These are phyloP conservation scores for Hypoxylon lienhwacheense DNA, from an alignment of 495 filamentous ascomycete species.

Conservation along the genomic window DNA sequence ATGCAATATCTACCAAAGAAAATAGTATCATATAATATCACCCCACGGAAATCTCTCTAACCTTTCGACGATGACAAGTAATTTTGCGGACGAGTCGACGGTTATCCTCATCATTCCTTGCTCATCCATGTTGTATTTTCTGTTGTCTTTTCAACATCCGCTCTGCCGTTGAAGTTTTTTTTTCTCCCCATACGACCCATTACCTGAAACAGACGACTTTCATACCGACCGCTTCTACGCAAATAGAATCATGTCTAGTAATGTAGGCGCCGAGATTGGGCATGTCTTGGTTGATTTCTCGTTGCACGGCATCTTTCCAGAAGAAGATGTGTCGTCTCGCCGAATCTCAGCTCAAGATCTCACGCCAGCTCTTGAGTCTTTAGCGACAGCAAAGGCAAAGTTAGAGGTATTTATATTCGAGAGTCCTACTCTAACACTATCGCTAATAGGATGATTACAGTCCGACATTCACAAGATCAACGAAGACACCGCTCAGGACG, in stretches of 20 bases:
- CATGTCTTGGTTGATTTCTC: constrained; percentile 73
- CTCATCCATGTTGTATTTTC: neutral
- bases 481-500: constrained; percentile 71
- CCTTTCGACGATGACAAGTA: neutral
- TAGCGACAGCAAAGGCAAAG: constrained; percentile 65
- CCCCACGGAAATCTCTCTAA: neutral
- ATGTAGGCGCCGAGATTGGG: constrained; percentile 50
- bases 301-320: constrained; percentile 70
- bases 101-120: no score
- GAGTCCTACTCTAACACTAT: neutral
- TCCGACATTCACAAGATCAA: constrained; percentile 71
- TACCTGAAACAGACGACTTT: neutral
- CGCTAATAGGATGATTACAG: constrained; percentile 43
- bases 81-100: neutral
- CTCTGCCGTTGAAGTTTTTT: no score
- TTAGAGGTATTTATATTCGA: constrained; percentile 59
- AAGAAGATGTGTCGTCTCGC: constrained; percentile 69
- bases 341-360: constrained; percentile 61
- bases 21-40: constrained; percentile 6
- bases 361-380: constrained; percentile 62
- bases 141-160: neutral
- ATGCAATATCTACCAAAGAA: neutral
- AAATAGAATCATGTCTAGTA: constrained; percentile 28
- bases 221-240: neutral
- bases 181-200: neutral